Evolutionary conservation across 345 rosid species (phyloP), one percentile per base, ranked within the genome.

Genomic region (Firmiana major): DNA sequence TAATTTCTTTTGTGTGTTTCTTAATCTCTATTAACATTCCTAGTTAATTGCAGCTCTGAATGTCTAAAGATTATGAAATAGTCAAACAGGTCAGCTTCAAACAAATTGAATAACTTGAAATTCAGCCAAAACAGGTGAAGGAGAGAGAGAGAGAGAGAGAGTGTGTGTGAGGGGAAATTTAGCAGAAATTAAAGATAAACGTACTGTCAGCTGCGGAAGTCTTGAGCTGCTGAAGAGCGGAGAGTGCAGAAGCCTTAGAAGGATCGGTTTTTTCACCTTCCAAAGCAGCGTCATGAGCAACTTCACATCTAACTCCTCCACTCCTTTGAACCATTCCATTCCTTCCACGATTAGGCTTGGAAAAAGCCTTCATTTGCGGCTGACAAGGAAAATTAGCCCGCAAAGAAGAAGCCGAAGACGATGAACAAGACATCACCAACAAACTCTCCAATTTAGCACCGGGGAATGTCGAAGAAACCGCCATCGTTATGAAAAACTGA

Each of bases 181-280:
- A 59, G 24, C 63, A 70, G 28, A 46, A 67, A 48, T 21, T 7
- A 53, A 48, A 60, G 2, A 15, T 22, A 62, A 57, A 75, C 88
- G 55, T 80, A 91, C 93, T 77, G 74, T 89, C 93, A 73, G 87
- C 81, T 36, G 93, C 95, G 76, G 91, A 84, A 57, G 87, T 81
- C 82, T 89, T 91, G 81, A 91, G 93, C 71, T 82, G 95, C 73
- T 89, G 90, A 6, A 91, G 93, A 63, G 93, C 95, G 7, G 91
- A 87, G 81, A 80, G 45, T 75, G 79, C 80, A 78, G 91, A 81
- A 21, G 82, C 85, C 57, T 85, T 83, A 19, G 85, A 54, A 2
- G 78, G 36, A 72, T 71, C 80, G 31, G 67, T 21, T 11, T 15
- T 54, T 19, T 74, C 73, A 8, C 63, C 66, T 34, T n/a, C 75